A percentile compares a stretch with the other conserved stretches of the same genome.
Evolutionary conservation across 257 asterid genomes (phyloP).

Genomic region (Petunia secreta): DNA sequence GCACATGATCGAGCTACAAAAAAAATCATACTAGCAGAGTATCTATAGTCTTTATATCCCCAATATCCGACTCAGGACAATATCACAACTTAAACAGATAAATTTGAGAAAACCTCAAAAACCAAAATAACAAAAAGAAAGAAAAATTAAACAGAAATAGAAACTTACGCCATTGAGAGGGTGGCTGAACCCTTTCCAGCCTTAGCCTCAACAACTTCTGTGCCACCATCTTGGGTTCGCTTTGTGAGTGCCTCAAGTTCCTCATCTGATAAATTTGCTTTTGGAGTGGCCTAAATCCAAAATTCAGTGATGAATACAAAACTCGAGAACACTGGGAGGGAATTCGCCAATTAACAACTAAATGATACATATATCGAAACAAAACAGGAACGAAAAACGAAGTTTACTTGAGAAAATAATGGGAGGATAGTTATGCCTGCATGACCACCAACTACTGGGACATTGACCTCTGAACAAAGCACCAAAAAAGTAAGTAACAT

Average conservation of each 20-base stretch:
- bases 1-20: not conserved
- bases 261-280: slow-evolving; percentile 72
- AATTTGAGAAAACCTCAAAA: not conserved
- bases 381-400: not conserved
- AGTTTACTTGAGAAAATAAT: slow-evolving; percentile 75
- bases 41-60: not conserved
- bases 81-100: not conserved
- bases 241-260: slow-evolving; percentile 75
- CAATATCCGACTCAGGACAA: not conserved
- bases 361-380: not conserved
- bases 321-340: slow-evolving; percentile 2
- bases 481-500: slow-evolving; percentile 16
- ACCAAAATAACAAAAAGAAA: not conserved
- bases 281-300: slow-evolving; percentile 67
- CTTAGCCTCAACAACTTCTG: slow-evolving; percentile 97
- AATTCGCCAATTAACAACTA: not conserved
- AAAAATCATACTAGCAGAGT: not conserved
- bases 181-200: slow-evolving; percentile 99
- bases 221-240: slow-evolving; percentile 97
- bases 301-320: slow-evolving; percentile 11
- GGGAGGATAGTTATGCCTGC: slow-evolving; percentile 97
- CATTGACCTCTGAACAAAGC: slow-evolving; percentile 64
- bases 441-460: slow-evolving; percentile 95
- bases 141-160: not conserved
- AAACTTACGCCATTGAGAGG: slow-evolving; percentile 95